Conservation (phyloP, 139 green algal genomes). For the Chlamydomonas urium region DNA sequence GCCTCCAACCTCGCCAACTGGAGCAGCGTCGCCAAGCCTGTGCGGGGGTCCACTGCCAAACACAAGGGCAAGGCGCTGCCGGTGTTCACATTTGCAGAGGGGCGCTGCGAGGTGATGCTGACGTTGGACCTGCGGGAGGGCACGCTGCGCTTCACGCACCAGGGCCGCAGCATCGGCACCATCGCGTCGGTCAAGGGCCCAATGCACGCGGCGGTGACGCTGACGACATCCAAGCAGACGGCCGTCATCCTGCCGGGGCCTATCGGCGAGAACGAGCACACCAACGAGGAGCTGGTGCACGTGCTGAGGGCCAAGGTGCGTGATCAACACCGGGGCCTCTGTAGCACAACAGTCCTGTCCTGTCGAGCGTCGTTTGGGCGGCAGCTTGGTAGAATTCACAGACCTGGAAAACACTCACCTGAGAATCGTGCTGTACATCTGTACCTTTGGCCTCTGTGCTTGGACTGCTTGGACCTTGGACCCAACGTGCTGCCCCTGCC, state of each 20-base stretch:
- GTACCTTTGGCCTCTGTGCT: too few relatives aligned
- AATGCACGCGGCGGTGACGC: constrained; percentile 46
- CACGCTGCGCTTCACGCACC: constrained; percentile 50
- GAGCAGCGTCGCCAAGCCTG: constrained; percentile 17
- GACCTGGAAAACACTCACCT: too few relatives aligned
- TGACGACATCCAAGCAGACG: constrained; percentile 49
- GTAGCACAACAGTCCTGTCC: too few relatives aligned
- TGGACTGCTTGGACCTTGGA: too few relatives aligned
- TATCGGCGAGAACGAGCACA: constrained; percentile 56
- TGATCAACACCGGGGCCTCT: too few relatives aligned
- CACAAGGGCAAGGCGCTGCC: constrained; percentile 41
- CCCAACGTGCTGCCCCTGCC: constrained; percentile 48
- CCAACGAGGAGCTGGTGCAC: constrained; percentile 61
- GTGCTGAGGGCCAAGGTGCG: constrained; percentile 59
- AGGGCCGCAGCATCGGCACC: constrained; percentile 47
- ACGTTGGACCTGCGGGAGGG: constrained; percentile 52
- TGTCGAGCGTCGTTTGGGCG: too few relatives aligned
- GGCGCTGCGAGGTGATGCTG: constrained; percentile 26
- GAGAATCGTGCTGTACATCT: too few relatives aligned
- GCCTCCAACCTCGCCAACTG: constrained; percentile 52
- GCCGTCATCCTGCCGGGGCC: constrained; percentile 34
- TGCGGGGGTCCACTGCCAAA: constrained; percentile 13
- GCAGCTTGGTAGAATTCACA: too few relatives aligned
- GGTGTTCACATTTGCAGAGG: constrained; percentile 41
- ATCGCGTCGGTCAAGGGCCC: constrained; percentile 54